Conservation (phyloP, 169 alveolate genomes). For the Plasmodium cynomolgi region DNA sequence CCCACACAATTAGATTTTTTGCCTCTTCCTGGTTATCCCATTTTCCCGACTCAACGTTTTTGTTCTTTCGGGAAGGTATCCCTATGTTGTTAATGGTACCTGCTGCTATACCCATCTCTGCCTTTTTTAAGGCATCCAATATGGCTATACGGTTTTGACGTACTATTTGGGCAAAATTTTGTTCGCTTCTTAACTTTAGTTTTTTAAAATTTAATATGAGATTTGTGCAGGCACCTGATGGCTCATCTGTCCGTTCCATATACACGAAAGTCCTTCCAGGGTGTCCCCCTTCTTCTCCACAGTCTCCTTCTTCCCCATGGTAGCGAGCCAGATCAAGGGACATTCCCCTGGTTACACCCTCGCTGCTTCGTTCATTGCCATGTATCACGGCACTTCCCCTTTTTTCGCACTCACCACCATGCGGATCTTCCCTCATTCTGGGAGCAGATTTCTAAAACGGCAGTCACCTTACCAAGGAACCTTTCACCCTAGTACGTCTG, state of each 20-base stretch:
- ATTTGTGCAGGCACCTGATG: background rate
- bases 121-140: background rate
- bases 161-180: background rate
- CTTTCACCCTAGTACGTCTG: background rate
- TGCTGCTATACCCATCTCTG: background rate
- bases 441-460: background rate
- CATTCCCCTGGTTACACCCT: background rate
- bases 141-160: background rate
- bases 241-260: background rate
- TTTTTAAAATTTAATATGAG: constrained; percentile 4
- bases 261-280: background rate
- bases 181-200: background rate
- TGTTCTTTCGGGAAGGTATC: background rate
- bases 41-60: background rate
- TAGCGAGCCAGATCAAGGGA: background rate
- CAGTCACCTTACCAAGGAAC: background rate
- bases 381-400: background rate
- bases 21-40: background rate
- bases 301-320: background rate
- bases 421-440: background rate
- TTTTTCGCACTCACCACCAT: background rate
- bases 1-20: constrained; percentile 7
- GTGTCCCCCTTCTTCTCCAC: background rate
- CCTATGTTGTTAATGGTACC: background rate
- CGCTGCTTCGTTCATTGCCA: background rate